Conservation (phyloP, 2,329 filamentous ascomycete genomes). For the Fusarium armeniacum region DNA sequence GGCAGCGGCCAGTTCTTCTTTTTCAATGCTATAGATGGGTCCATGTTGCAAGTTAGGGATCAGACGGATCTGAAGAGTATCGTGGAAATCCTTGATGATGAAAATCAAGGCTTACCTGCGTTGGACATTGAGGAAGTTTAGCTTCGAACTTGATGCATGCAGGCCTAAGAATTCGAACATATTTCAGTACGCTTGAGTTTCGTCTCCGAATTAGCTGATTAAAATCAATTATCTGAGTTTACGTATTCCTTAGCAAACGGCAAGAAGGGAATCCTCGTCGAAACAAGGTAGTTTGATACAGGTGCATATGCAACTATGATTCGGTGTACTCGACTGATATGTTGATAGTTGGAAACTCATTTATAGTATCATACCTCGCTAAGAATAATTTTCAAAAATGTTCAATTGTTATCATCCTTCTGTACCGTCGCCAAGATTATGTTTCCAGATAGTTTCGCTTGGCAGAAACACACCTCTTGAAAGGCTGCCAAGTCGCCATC, state of each 20-base stretch:
- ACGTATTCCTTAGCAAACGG: neutral
- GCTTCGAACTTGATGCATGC: neutral
- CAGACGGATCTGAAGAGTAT: neutral
- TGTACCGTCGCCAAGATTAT: neutral
- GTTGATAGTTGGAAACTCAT: neutral
- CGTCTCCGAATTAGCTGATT: neutral
- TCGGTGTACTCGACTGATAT: neutral
- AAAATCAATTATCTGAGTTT: neutral
- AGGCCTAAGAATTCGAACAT: neutral
- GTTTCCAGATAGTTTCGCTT: neutral
- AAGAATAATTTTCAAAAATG: neutral
- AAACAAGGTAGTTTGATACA: neutral
- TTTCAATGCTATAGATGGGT: neutral
- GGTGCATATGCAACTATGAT: neutral
- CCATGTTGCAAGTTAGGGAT: neutral
- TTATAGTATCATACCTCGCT: neutral
- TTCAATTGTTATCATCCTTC: neutral
- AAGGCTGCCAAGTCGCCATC: neutral
- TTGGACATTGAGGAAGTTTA: neutral
- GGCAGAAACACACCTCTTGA: neutral
- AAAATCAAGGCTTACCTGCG: neutral
- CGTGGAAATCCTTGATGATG: neutral
- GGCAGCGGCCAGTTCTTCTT: neutral
- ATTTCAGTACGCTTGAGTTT: accelerated
- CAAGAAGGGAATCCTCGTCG: neutral